Percentiles rank a stretch among this genome's conserved stretches.
These are phyloP conservation scores for Macrolepiota fuliginosa DNA, from an alignment of 768 basidiomycete species.

Conservation along the genomic window DNA sequence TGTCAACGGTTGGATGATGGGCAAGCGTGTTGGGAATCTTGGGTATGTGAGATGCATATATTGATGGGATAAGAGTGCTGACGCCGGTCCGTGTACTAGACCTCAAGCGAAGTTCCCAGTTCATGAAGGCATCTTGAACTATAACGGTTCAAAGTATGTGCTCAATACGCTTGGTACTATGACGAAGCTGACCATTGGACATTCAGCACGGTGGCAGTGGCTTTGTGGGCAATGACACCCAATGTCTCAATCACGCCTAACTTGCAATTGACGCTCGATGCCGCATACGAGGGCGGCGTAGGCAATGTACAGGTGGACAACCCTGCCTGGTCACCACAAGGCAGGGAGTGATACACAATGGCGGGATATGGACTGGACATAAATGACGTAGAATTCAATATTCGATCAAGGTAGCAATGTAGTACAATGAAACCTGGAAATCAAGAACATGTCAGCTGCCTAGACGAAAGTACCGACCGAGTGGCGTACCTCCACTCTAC, in stretches of 20 bases:
- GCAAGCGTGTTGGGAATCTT: slow-evolving; percentile 70
- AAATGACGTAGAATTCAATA: background rate
- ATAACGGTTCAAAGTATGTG: slow-evolving; percentile 66
- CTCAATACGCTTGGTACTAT: background rate
- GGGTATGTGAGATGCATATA: slow-evolving; percentile 40
- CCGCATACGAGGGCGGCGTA: slow-evolving; percentile 65
- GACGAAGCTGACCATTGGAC: background rate
- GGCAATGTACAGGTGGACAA: slow-evolving; percentile 54
- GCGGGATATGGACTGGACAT: background rate
- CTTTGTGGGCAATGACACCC: slow-evolving; percentile 66
- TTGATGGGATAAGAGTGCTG: background rate
- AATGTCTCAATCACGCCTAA: slow-evolving; percentile 44
- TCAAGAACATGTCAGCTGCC: no score
- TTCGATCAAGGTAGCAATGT: no score
- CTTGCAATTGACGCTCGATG: slow-evolving; percentile 54
- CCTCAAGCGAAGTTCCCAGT: slow-evolving; percentile 84
- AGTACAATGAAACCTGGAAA: no score
- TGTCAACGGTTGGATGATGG: slow-evolving; percentile 91
- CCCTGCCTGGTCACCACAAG: slow-evolving; percentile 49
- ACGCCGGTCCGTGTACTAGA: slow-evolving; percentile 28
- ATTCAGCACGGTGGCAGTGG: slow-evolving; percentile 55
- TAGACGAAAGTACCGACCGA: no score
- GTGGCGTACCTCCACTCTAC: background rate
- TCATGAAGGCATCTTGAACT: slow-evolving; percentile 76
- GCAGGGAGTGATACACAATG: slow-evolving; percentile 2